These are phyloP conservation scores for Halophytophthora polymorphica DNA, from an alignment of 352 stramenopile species.

Conservation along the genomic window DNA sequence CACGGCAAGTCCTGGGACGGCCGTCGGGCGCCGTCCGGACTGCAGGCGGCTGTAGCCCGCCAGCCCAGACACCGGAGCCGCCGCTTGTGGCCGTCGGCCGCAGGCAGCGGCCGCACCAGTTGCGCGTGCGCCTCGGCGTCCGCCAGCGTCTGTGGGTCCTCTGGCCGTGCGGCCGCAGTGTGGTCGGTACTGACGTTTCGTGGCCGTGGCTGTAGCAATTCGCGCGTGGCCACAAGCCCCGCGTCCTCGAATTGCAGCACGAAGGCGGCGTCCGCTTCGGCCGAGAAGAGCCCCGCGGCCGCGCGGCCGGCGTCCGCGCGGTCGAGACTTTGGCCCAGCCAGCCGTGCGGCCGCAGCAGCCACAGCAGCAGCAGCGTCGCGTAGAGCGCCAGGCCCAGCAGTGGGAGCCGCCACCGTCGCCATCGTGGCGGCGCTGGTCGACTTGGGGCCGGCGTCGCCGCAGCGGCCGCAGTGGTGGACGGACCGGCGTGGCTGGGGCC, in stretches of 20 bases:
- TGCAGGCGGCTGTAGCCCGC: slow-evolving; percentile 21
- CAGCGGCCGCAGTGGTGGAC: slow-evolving; percentile 9
- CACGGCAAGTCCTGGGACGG: slow-evolving; percentile 15
- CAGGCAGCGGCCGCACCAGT: slow-evolving; percentile 16
- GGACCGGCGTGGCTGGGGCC: too few species aligned
- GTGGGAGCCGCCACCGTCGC: slow-evolving; percentile 12
- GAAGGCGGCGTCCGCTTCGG: too few species aligned
- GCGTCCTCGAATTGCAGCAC: too few species aligned
- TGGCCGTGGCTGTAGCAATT: too few species aligned
- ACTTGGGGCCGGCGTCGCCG: background rate
- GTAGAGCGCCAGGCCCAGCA: slow-evolving; percentile 17
- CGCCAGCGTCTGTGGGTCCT: slow-evolving; percentile 17
- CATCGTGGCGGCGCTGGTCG: background rate
- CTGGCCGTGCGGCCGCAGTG: background rate
- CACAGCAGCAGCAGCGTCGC: slow-evolving; percentile 10
- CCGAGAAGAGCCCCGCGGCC: too few species aligned
- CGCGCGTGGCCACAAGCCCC: too few species aligned
- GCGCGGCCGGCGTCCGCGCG: background rate
- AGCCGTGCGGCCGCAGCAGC: slow-evolving; percentile 12
- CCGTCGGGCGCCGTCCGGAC: slow-evolving; percentile 13
- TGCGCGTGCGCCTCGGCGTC: slow-evolving; percentile 16
- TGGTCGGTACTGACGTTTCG: too few species aligned
- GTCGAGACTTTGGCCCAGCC: background rate
- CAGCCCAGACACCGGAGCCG: slow-evolving; percentile 24
- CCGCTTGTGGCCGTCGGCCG: background rate